phyloP scores from a whole-genome alignment of 805 yeast species.

The Lipomyces chichibuensis region DNA sequence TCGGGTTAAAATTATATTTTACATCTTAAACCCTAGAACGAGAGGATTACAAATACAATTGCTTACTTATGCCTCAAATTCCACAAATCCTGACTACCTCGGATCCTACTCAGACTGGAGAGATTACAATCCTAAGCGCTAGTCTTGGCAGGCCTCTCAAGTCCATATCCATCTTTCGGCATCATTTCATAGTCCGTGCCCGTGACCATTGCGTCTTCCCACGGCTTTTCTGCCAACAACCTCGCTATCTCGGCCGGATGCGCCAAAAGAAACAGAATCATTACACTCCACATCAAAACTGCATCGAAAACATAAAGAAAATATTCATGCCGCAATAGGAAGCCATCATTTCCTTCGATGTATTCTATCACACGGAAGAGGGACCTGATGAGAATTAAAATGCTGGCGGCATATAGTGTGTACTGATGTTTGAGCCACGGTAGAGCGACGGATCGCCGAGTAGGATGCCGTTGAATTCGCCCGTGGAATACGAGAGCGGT shows the following conservation, averaged over 20 bases:
- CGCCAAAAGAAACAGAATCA: not conserved
- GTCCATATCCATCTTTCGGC: no score
- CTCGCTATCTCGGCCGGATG: not conserved
- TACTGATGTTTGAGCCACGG: conserved; percentile 1
- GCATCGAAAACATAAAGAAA: conserved; percentile 13
- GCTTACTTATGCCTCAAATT: no score
- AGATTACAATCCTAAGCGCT: no score
- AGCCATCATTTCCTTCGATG: conserved; percentile 12
- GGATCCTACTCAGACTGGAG: no score
- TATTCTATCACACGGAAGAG: conserved; percentile 11
- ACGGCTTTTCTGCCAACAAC: not conserved
- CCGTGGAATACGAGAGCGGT: conserved; percentile 34
- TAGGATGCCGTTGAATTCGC: conserved; percentile 8
- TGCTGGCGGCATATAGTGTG: conserved; percentile 6
- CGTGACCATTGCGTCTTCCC: not conserved
- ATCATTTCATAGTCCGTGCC: not conserved
- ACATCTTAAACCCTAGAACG: no score
- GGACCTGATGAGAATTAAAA: conserved; percentile 12
- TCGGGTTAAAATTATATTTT: no score
- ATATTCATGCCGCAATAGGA: conserved; percentile 13
- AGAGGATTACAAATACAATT: no score
- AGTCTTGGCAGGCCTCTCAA: no score
- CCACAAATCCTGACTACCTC: no score
- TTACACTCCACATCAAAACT: conserved; percentile 6
- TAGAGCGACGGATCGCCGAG: not conserved